Evolutionary conservation across 306 rosid genomes (phyloP), one percentile per base, ranked within the genome.

Genomic region (Parietaria judaica): DNA sequence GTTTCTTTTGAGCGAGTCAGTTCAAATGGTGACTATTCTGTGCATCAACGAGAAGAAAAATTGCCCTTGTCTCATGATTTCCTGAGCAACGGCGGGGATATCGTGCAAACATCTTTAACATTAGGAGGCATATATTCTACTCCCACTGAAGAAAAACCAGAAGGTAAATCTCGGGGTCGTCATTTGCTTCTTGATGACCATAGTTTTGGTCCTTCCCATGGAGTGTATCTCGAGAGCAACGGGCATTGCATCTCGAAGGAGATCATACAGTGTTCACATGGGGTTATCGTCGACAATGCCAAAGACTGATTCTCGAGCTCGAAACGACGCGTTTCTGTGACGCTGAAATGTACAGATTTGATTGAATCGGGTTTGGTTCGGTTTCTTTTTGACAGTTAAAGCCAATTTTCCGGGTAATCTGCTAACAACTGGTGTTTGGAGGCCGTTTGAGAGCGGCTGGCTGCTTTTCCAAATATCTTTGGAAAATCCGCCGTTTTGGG

Each of bases 331-430:
- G 45, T 41, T 41, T 41, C 9, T 41, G 45, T 41, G 45, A 8
- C 9, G 7, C 6, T 41, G 9, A 41, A 41, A 41, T 41, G 45
- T 41, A 41, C 45, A 58, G 80, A 81, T 70, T 74, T 68, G 81
- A 85, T 79, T 66, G 31, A 76, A 83, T 72, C 74, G 67, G 74
- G 6, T 41, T 8, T 41, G 45, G 6, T 41, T 41, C 45, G 9
- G 45, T 41, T 23, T 41, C 45, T 5, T 41, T 41, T 41, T 41
- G 45, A 70, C 71, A 36, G 64, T 63, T 14, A 51, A 36, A 74
- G 11, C 68, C 60, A 62, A 76, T 67, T 52, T 61, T 49, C 61
- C 51, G 51, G 55, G 66, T 47, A 36, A 66, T 56, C 56, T 35
- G 74, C 41, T 31, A 43, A 48, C 70, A 56, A 74, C 76, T 46